Base-by-base conservation (phyloP, 495 filamentous ascomycete genomes). In the Aspergillus olivimuriae region DNA sequence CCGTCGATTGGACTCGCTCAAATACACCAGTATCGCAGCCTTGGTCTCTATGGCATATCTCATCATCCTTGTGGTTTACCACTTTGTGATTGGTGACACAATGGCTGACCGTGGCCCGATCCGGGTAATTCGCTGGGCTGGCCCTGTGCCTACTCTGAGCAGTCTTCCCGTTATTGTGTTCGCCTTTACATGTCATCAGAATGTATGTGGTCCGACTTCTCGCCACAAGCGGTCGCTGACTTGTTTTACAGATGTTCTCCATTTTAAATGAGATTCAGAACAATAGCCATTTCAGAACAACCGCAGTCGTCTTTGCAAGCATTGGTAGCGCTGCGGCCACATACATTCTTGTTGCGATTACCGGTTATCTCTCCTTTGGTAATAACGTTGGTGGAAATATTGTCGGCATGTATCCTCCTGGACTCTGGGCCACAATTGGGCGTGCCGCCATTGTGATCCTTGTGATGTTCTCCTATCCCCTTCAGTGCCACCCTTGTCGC, bases 141-240 rank as follows among this genome's bases (percentile, higher is more conserved):
- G 92, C 0, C 72, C 84, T 12, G 74, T 94, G 28, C 77, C 84
- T 16, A 80, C 82, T 2, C 75, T 98, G 31, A 84, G 86, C 51
- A 90, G 84, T 49, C 81, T 98, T 46, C 94, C 92, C 0, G 87
- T 98, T 32, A 87, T 96, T 44, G 87, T 98, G 7, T 98, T 97
- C 68, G 92, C 92, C 15, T 98, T 96, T 64, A 98, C 92, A 4
- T 98, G 94, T 58, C 92, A 98, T 64, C 92, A 98, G 53, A 98
- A 98, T 55, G 89, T 95, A 69, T 47, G 78, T n/a, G n/a, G n/a
- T n/a, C n/a, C n/a, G n/a, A n/a, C n/a, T n/a, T n/a, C n/a, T n/a
- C n/a, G n/a, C n/a, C 14, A 32, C 11, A 10, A 3, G 4, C 20
- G 14, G 20, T 17, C 12, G 15, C 6, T 42, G 26, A 22, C 9